Percentiles rank a stretch among this genome's conserved stretches.
Conservation (phyloP, 2,329 filamentous ascomycete genomes). For the Emydomyces testavorans region DNA sequence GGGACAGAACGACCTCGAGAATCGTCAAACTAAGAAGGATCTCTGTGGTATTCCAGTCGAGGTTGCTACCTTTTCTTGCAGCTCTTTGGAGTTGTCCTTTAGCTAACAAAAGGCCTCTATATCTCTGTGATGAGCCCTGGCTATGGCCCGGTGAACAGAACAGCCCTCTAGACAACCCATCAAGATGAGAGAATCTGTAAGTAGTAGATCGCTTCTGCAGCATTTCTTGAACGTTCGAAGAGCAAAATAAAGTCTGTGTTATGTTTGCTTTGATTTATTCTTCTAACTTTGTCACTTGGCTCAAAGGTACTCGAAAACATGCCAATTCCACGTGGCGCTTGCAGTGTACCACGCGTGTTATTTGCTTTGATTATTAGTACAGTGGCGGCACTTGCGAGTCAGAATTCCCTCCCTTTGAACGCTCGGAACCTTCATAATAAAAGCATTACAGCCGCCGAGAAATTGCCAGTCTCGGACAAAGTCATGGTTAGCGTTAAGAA, state of each 20-base stretch:
- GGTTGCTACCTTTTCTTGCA: too few species aligned
- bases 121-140: too few species aligned
- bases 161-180: too few species aligned
- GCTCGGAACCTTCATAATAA: not conserved
- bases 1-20: too few species aligned
- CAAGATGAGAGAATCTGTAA: not conserved
- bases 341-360: not conserved
- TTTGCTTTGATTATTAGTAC: not conserved
- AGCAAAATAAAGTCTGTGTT: not conserved
- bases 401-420: not conserved
- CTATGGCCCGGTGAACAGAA: too few species aligned
- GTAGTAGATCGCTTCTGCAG: not conserved
- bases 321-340: not conserved
- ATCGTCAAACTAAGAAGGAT: too few species aligned
- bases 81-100: too few species aligned
- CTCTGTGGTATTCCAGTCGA: too few species aligned
- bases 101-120: too few species aligned
- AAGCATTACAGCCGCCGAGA: not conserved
- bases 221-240: not conserved
- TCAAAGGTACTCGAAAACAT: not conserved
- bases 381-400: not conserved
- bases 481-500: conserved; percentile 7
- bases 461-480: not conserved
- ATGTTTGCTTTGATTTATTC: not conserved
- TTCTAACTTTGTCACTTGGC: too few species aligned